phyloP scores from a whole-genome alignment of 148 eudicot species.

The Camellia japonica region DNA sequence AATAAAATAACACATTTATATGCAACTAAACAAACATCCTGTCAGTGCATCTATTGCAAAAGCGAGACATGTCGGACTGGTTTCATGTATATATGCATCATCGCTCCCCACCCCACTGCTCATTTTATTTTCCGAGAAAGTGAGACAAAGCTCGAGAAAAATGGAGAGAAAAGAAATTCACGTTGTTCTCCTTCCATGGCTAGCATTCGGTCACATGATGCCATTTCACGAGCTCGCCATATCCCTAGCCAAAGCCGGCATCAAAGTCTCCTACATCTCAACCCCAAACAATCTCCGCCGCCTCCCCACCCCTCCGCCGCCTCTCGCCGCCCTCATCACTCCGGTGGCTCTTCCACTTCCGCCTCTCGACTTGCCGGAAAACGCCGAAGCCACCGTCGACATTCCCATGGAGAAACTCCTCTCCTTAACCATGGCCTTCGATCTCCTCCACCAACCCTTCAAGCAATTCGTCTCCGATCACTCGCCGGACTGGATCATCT shows the following conservation, averaged over 20 bases:
- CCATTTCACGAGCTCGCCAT: constrained; percentile 21
- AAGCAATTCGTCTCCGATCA: background rate
- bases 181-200: constrained; percentile 21
- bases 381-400: constrained; percentile 29
- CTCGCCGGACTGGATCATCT: constrained; percentile 27
- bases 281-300: constrained; percentile 19
- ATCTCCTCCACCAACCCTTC: constrained; percentile 18
- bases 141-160: no score
- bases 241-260: constrained; percentile 21
- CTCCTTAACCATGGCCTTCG: constrained; percentile 15
- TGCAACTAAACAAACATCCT: no score
- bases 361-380: background rate
- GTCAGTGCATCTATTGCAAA: no score
- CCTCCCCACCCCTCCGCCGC: constrained; percentile 16
- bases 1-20: no score
- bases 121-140: no score
- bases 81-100: no score
- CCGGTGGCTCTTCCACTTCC: constrained; percentile 10
- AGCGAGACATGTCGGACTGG: no score
- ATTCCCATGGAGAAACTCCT: constrained; percentile 12
- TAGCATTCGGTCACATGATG: constrained; percentile 26
- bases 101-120: no score
- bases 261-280: constrained; percentile 20
- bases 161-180: constrained; percentile 3
- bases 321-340: background rate